Percentiles rank a stretch among this genome's conserved stretches.
These are phyloP conservation scores for Coprinopsis sp. DNA, from an alignment of 768 basidiomycete species.

Conservation along the genomic window DNA sequence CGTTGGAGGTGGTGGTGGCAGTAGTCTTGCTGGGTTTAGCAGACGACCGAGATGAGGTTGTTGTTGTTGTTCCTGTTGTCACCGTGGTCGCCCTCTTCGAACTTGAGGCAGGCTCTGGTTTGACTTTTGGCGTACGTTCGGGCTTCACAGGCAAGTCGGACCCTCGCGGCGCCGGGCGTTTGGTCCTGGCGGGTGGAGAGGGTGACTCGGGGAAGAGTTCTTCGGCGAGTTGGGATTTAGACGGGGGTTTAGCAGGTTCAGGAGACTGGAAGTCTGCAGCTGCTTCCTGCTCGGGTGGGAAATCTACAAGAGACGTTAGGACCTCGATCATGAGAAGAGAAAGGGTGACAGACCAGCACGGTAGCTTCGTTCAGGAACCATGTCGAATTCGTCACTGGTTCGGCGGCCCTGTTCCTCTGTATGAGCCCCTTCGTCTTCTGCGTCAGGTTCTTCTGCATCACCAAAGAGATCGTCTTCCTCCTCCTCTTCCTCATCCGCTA, in stretches of 20 bases:
- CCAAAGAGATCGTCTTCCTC: background rate
- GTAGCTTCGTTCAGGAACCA: background rate
- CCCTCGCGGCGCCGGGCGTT: background rate
- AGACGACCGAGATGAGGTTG: background rate
- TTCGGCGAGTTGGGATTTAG: background rate
- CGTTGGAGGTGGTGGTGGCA: background rate
- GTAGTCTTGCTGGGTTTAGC: background rate
- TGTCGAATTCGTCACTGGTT: background rate
- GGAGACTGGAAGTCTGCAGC: background rate
- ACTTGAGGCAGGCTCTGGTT: background rate
- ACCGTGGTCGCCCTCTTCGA: background rate
- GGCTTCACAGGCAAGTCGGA: background rate
- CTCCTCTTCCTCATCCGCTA: background rate
- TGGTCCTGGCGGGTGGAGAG: background rate
- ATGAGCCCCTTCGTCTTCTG: background rate
- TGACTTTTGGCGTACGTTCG: background rate
- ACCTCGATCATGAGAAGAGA: too few relatives aligned
- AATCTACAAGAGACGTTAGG: too few relatives aligned
- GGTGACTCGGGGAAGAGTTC: slow-evolving; percentile 1
- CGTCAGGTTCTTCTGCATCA: background rate
- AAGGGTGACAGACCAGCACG: background rate
- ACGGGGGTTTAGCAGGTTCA: background rate
- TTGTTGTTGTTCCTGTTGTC: background rate
- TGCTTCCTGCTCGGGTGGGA: background rate
- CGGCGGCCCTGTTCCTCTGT: background rate